Evolutionary conservation across 2,329 filamentous ascomycete genomes (phyloP), one percentile per base, ranked within the genome.

Genomic region (Scleromitrula shiraiana): DNA sequence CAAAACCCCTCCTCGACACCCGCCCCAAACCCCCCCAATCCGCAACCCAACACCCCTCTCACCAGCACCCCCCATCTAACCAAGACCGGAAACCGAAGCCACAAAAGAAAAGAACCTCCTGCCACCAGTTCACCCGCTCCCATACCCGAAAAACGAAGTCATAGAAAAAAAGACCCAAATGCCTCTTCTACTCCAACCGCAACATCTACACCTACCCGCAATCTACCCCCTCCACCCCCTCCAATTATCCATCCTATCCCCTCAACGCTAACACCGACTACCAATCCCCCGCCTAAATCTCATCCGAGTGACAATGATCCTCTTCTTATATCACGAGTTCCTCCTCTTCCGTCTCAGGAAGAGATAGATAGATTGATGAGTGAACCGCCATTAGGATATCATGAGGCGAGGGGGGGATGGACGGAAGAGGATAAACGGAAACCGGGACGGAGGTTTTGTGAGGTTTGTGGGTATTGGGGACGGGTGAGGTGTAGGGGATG

Each of bases 381-480:
- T 19, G 76, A 75, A 7, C 79, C 83, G 43, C 79, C 84, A 39
- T 67, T 89, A 46, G 80, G 72, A 30, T 90, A 88, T 65, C 71
- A 76, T 40, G 83, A 86, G 56, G 80, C 82, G 32, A 67, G 71
- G 45, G 77, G 71, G 2, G 61, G 56, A 23, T 74, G 68, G 68
- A 60, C 58, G n/a, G 63, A 64, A 7, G 67, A 67, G 30, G 69
- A 65, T 51, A 50, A 48, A 32, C 65, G 60, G 58, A 80, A 80
- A 53, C 82, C 83, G 2, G 69, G 70, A 39, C 72, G 85, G 50
- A 69, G 70, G 29, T 91, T 90, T 64, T 91, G 86, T 66, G 83
- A 83, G 62, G 79, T 88, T 26, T 91, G 86, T 62, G 86, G 86
- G 12, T 90, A 89, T 66, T 90, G 86, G 85, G 86, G 85, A 2